Evolutionary conservation across 257 asterid species (phyloP).

Genomic region (Przewalskia tangutica): DNA sequence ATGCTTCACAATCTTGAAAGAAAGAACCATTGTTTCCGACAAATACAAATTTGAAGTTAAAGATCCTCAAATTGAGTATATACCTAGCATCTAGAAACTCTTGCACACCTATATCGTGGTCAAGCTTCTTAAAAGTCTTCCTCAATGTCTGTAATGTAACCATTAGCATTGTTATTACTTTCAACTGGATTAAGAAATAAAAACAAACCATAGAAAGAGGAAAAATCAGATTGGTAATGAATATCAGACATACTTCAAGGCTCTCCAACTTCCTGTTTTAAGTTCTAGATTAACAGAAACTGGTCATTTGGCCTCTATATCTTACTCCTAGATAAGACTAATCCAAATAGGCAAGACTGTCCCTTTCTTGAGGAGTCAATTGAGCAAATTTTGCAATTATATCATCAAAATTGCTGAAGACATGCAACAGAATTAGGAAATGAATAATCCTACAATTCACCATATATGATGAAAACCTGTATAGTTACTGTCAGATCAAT

Average conservation of each 20-base stretch:
- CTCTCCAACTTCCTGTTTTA: conserved; percentile 81
- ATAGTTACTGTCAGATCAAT: not conserved
- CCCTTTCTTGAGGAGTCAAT: conserved; percentile 72
- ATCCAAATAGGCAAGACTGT: not conserved
- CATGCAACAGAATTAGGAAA: not conserved
- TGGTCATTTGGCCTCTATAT: conserved; percentile 5
- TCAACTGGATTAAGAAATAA: not conserved
- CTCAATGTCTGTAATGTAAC: conserved; percentile 44
- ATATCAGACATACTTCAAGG: conserved; percentile 59
- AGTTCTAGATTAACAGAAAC: conserved; percentile 3
- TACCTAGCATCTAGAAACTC: conserved; percentile 78
- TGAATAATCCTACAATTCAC: not conserved
- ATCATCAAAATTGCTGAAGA: conserved; percentile 68
- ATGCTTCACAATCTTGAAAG: not conserved
- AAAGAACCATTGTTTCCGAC: not conserved
- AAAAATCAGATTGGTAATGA: not conserved
- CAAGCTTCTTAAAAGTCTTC: conserved; percentile 78
- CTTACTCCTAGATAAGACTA: not conserved
- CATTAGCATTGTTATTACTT: conserved; percentile 6
- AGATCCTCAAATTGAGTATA: not conserved
- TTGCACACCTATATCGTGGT: conserved; percentile 70
- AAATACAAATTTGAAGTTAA: not conserved
- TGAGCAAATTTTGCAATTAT: conserved; percentile 75
- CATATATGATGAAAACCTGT: not conserved
- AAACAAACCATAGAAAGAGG: not conserved